Evolutionary conservation across 768 basidiomycete species (phyloP).

Genomic region (Pulveroboletus sp.): DNA sequence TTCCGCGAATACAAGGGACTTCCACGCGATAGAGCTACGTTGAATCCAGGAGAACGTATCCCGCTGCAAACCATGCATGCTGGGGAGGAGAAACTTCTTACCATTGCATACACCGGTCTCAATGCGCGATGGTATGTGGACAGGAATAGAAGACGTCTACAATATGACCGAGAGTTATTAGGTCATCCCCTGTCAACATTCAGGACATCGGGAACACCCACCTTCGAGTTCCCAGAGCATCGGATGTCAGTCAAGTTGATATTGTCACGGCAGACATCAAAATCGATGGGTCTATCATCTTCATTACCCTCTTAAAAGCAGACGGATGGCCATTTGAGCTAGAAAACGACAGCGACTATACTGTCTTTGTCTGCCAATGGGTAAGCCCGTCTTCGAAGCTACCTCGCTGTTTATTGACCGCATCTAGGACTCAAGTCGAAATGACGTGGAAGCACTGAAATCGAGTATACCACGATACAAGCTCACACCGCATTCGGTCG

Average conservation of each 20-base stretch:
- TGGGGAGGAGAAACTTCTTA: slow-evolving; percentile 69
- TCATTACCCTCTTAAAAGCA: slow-evolving; percentile 61
- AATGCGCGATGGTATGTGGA: slow-evolving; percentile 70
- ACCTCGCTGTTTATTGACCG: slow-evolving; percentile 16
- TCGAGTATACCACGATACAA: slow-evolving; percentile 43
- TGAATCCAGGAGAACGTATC: slow-evolving; percentile 65
- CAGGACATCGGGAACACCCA: slow-evolving; percentile 85
- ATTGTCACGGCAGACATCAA: slow-evolving; percentile 74
- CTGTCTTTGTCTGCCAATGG: slow-evolving; percentile 67
- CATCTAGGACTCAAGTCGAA: slow-evolving; percentile 42
- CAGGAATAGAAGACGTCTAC: background rate
- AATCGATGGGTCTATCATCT: slow-evolving; percentile 85
- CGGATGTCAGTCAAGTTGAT: slow-evolving; percentile 36
- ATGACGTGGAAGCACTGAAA: slow-evolving; percentile 37
- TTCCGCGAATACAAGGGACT: slow-evolving; percentile 82
- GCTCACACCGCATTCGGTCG: slow-evolving; percentile 48
- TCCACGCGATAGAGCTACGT: slow-evolving; percentile 53
- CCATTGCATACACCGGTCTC: slow-evolving; percentile 80
- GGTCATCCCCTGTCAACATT: slow-evolving; percentile 91
- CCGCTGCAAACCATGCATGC: slow-evolving; percentile 64
- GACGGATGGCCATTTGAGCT: slow-evolving; percentile 87
- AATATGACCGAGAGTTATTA: slow-evolving; percentile 27
- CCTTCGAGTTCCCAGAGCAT: slow-evolving; percentile 55
- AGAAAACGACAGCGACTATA: slow-evolving; percentile 80
- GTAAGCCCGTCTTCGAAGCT: slow-evolving; percentile 36